Percentiles rank a stretch among this genome's conserved stretches.
phyloP scores from a whole-genome alignment of 495 filamentous ascomycete genomes.

The Trichoderma parareesei region DNA sequence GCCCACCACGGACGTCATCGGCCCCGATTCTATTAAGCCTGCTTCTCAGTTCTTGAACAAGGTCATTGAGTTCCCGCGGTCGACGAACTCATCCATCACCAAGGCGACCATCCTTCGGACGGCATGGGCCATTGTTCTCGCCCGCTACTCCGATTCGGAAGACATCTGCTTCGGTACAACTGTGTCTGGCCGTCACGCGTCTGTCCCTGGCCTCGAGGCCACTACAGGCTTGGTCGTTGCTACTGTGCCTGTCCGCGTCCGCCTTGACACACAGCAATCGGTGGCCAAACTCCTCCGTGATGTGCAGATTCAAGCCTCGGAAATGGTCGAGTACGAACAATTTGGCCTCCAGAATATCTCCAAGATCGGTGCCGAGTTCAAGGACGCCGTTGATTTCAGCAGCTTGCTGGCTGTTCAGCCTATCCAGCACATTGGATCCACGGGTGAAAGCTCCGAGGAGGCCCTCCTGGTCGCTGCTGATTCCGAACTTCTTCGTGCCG shows the following conservation, averaged over 20 bases:
- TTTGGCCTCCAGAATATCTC: slow-evolving; percentile 35
- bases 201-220: slow-evolving; percentile 36
- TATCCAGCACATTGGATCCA: not conserved
- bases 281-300: slow-evolving; percentile 15
- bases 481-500: not conserved
- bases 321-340: slow-evolving; percentile 38
- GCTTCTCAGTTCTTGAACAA: slow-evolving; percentile 12
- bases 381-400: not conserved
- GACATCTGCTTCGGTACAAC: slow-evolving; percentile 42
- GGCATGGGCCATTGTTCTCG: slow-evolving; percentile 36
- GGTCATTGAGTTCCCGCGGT: not conserved
- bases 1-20: not conserved
- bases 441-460: not conserved
- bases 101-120: slow-evolving; percentile 37
- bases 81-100: slow-evolving; percentile 13
- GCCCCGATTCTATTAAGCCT: not conserved
- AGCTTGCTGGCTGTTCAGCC: slow-evolving; percentile 6
- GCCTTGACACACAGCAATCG: slow-evolving; percentile 10
- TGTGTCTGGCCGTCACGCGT: slow-evolving; percentile 38
- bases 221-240: slow-evolving; percentile 48
- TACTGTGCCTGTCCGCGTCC: slow-evolving; percentile 47
- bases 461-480: not conserved
- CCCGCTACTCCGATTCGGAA: slow-evolving; percentile 27
- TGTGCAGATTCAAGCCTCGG: slow-evolving; percentile 27
- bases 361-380: not conserved